Percentiles rank a stretch among this genome's conserved stretches.
phyloP scores from a whole-genome alignment of 176 grass and related monocot species.

The Musa itinerans region DNA sequence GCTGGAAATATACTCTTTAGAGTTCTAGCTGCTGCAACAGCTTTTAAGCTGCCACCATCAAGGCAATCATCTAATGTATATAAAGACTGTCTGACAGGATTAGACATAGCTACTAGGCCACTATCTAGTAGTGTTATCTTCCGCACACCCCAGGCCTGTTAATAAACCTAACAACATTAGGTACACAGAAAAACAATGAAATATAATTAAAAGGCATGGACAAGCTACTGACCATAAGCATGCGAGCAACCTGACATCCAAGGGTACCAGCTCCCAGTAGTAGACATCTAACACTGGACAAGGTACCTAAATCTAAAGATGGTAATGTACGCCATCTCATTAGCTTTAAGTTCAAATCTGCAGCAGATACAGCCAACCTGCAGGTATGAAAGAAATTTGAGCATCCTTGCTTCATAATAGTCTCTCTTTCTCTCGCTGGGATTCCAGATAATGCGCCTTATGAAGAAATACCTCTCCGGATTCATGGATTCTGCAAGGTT shows the following conservation, averaged over 20 bases:
- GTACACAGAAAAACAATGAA: slow-evolving; percentile 2
- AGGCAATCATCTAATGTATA: slow-evolving; percentile 70
- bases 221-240: slow-evolving; percentile 65
- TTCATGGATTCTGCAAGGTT: slow-evolving; percentile 53
- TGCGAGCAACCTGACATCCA: slow-evolving; percentile 89
- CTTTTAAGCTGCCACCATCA: slow-evolving; percentile 64
- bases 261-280: slow-evolving; percentile 76
- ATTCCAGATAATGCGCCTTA: neutral
- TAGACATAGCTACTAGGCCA: slow-evolving; percentile 51
- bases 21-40: slow-evolving; percentile 54
- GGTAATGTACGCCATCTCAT: slow-evolving; percentile 97
- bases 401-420: neutral
- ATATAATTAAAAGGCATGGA: neutral
- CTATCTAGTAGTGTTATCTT: slow-evolving; percentile 72
- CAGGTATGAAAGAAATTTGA: slow-evolving; percentile 16
- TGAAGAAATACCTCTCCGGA: slow-evolving; percentile 45
- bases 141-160: slow-evolving; percentile 85
- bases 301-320: slow-evolving; percentile 50
- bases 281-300: slow-evolving; percentile 48
- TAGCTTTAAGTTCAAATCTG: slow-evolving; percentile 88
- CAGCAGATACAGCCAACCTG: slow-evolving; percentile 59
- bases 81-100: slow-evolving; percentile 77
- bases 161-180: slow-evolving; percentile 22
- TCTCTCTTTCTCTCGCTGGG: neutral
- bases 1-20: slow-evolving; percentile 73